Evolutionary conservation across 2,329 filamentous ascomycete genomes (phyloP).

Genomic region (Fusarium fujikuroi): DNA sequence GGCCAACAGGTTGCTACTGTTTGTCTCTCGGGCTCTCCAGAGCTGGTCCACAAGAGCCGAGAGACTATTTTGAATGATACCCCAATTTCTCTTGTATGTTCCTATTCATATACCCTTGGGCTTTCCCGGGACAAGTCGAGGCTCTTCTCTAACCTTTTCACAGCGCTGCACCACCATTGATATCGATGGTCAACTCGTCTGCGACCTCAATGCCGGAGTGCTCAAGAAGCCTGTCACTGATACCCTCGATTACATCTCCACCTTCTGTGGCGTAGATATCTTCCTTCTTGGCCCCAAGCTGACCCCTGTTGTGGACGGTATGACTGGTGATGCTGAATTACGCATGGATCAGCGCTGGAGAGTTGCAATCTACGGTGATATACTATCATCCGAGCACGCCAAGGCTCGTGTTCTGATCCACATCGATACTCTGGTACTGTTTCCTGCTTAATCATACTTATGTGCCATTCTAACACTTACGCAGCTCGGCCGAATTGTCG

Average conservation of each 20-base stretch:
- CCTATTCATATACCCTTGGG: not conserved
- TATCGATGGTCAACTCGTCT: slow-evolving; percentile 89
- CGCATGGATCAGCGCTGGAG: slow-evolving; percentile 91
- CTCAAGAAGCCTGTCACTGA: slow-evolving; percentile 81
- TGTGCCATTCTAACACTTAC: slow-evolving; percentile 22
- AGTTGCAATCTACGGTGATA: slow-evolving; percentile 93
- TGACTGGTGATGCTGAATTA: slow-evolving; percentile 82
- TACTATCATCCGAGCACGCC: slow-evolving; percentile 94
- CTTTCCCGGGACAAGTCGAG: not conserved
- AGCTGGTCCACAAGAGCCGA: slow-evolving; percentile 88
- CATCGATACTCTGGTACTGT: slow-evolving; percentile 87
- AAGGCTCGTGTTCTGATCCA: slow-evolving; percentile 97
- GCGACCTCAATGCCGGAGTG: slow-evolving; percentile 74
- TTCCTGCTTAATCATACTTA: not conserved
- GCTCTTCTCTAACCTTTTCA: slow-evolving; percentile 19
- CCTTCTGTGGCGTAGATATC: slow-evolving; percentile 93
- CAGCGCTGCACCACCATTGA: slow-evolving; percentile 94
- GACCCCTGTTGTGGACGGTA: slow-evolving; percentile 77
- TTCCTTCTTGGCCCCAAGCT: slow-evolving; percentile 94
- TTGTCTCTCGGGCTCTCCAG: slow-evolving; percentile 87
- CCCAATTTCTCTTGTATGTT: slow-evolving; percentile 87
- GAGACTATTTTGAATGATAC: slow-evolving; percentile 92
- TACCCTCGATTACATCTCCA: slow-evolving; percentile 86
- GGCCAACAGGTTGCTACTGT: slow-evolving; percentile 83
- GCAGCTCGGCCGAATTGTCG: slow-evolving; percentile 78